Evolutionary conservation across 2,329 filamentous ascomycete species (phyloP).

Genomic region (Colletotrichum costaricense): DNA sequence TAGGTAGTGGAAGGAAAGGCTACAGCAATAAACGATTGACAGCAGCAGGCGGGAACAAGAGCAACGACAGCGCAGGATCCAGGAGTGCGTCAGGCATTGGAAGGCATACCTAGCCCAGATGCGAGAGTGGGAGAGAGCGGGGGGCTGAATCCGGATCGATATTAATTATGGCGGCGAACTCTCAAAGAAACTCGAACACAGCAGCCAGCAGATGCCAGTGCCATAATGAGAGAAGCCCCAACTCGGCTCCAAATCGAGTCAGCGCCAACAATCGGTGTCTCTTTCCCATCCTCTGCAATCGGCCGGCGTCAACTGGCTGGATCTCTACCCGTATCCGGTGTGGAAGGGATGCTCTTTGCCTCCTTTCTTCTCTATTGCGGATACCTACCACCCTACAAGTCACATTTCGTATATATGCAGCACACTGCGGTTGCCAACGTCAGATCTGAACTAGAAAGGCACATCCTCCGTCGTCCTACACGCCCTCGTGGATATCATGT

Average conservation of each 20-base stretch:
- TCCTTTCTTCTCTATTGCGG: no score
- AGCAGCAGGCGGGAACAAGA: background rate
- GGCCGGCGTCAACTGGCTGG: constrained; percentile 6
- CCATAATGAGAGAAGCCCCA: background rate
- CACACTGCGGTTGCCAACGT: background rate
- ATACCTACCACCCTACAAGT: background rate
- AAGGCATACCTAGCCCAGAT: background rate
- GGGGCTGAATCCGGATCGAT: background rate
- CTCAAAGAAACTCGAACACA: constrained; percentile 10
- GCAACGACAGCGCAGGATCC: background rate
- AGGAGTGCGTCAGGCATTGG: background rate
- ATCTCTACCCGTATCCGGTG: background rate
- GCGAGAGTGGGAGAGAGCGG: background rate
- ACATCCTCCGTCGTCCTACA: constrained; percentile 27
- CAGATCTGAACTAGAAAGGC: constrained; percentile 29
- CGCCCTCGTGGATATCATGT: constrained; percentile 21
- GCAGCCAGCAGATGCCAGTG: background rate
- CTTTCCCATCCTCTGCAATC: constrained; percentile 15
- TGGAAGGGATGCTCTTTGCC: background rate
- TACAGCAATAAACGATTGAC: background rate
- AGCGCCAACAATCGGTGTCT: constrained; percentile 8
- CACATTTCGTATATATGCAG: background rate
- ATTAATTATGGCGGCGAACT: background rate
- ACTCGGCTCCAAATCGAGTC: constrained; percentile 21
- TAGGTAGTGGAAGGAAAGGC: background rate